Evolutionary conservation across 768 basidiomycete genomes (phyloP).

Genomic region (Lactarius tabidus): DNA sequence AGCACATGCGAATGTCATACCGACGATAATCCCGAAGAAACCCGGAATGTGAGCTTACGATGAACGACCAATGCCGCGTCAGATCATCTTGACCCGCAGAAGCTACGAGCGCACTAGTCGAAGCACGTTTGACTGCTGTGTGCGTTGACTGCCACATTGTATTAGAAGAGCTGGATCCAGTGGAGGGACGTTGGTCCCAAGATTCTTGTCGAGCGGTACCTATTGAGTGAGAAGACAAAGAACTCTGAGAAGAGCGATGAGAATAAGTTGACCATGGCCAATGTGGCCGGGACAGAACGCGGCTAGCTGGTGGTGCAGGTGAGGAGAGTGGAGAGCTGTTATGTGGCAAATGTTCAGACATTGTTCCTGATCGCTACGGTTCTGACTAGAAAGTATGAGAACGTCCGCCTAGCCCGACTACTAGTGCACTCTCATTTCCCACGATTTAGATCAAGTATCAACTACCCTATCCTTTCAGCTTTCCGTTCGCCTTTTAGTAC

Average conservation of each 20-base stretch:
- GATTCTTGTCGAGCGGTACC: slow-evolving; percentile 27
- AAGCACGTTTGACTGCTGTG: slow-evolving; percentile 16
- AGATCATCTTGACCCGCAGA: slow-evolving; percentile 40
- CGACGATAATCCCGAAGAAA: neutral
- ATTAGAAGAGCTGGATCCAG: slow-evolving; percentile 28
- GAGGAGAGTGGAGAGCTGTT: slow-evolving; percentile 21
- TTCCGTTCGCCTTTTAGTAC: slow-evolving; percentile 41
- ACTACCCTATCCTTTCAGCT: neutral
- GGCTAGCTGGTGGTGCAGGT: slow-evolving; percentile 13
- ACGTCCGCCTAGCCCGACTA: neutral
- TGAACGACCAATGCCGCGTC: slow-evolving; percentile 63
- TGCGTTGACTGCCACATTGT: slow-evolving; percentile 26
- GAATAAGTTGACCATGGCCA: slow-evolving; percentile 53
- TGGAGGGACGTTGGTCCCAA: slow-evolving; percentile 31
- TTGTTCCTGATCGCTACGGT: slow-evolving; percentile 2
- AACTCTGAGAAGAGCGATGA: slow-evolving; percentile 34
- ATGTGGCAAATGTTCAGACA: slow-evolving; percentile 20
- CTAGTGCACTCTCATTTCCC: neutral
- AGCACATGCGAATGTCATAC: neutral
- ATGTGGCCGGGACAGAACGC: slow-evolving; percentile 40
- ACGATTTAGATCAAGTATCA: neutral
- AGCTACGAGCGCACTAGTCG: slow-evolving; percentile 18
- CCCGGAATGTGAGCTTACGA: slow-evolving; percentile 36
- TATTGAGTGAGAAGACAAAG: slow-evolving; percentile 31
- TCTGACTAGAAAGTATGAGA: neutral